Base-by-base conservation (phyloP, 2,329 filamentous ascomycete genomes). In the Apiospora hydei region DNA sequence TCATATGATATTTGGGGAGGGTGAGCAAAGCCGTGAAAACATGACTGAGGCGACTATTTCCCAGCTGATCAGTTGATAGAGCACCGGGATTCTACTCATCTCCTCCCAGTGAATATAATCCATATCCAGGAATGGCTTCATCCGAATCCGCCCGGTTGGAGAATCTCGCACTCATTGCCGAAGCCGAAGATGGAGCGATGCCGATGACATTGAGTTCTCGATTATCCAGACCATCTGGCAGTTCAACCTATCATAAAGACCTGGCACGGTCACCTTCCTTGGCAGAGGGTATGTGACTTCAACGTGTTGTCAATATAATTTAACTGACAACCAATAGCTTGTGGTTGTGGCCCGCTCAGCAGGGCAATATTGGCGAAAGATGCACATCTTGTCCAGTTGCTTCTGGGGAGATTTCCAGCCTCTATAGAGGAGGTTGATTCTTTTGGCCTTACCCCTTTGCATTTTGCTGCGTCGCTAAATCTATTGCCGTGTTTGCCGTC, bases 161-260 rank as follows among this genome's bases (percentile, higher is more conserved):
- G 2, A 51, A 8, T 24, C 49, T 51, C n/a, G 49, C 49, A 26
- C 13, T 51, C 4, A 13, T 51, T n/a, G 49, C 49, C 21, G 49
- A 51, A 24, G 49, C n/a, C 13, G 49, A 51, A 13, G 49, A n/a
- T 5, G 49, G 49, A 51, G 11, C 3, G 2, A 51, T 51, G 49
- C n/a, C 49, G 2, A 24, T 51, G n/a, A 51, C n/a, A 24, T 14
- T 51, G 10, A 24, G 10, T 14, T 51, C 49, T 24, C 10, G 26
- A 26, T 6, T 21, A 13, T 26, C 10, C 49, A 4, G 7, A 14
- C 3, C 3, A 26, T 0, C 4, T 1, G 0, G 0, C 7, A 0
- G 2, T 26, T 26, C n/a, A 24, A 10, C 11, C 8, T 5, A 26
- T n/a, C n/a, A 51, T 11, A 3, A 51, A 21, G 26, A 61, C 3